Base-by-base conservation (phyloP, 129 eudicot species). In the Flaveria sonorensis region DNA sequence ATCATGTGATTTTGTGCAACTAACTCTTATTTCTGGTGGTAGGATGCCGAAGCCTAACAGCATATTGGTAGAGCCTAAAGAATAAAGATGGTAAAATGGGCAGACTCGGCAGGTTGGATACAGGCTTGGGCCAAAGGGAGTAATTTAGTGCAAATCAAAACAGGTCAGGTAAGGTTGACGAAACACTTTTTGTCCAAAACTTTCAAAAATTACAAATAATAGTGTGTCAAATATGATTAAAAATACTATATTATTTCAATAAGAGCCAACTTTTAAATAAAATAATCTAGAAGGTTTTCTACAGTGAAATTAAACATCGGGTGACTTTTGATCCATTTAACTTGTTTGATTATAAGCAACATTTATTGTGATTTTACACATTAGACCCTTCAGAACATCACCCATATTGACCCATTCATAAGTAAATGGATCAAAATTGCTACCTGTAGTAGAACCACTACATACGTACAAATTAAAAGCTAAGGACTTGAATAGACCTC, bases 401-500 rank as follows among this genome's bases (percentile, higher is more conserved):
- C 3, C 19, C 45, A 12, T 13, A 28, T 14, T 13, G 43, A 28
- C 42, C 68, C 68, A 13, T 62, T 23, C 1, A 62, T 14, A 26
- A 28, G 43, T 15, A 28, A 62, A 14, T 61, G 67, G 43, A 14
- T 62, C 68, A 7, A 62, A 62, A 62, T 62, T 14, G 21, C 68
- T 11, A 13, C 68, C 47, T 73, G 40, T 63, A 62, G 39, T 12
- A 21, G 73, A 23, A 51, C 45, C 12, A 61, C 28, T 61, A 75
- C 71, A 73, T 57, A 10, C 65, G 51, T 21, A 75, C 20, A 24
- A 30, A 71, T 63, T 47, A 81, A 13, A 72, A 77, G 50, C 57
- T 4, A 69, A 70, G 67, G 51, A 39, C 39, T 77, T 57, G 71
- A 72, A 82, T 89, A 56, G 40, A 94, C 98, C 96, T 94, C 98